Evolutionary conservation across 2,329 filamentous ascomycete genomes (phyloP), one percentile per base, ranked within the genome.

Genomic region (Graphium sp.): DNA sequence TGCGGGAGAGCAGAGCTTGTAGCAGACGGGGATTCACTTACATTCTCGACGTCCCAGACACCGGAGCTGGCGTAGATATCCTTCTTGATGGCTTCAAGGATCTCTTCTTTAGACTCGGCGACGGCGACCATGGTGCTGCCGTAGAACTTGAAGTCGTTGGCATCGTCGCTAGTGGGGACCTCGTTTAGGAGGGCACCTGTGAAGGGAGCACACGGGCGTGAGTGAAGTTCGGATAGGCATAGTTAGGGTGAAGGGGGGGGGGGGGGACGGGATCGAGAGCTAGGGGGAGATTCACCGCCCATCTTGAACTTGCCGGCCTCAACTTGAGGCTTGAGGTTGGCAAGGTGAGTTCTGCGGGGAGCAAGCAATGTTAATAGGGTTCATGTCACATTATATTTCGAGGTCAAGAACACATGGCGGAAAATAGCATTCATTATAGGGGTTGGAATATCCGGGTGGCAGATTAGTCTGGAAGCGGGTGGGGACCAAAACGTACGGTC

Each of bases 31-130:
- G 24, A 44, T 47, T 42, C n/a, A n/a, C n/a, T n/a, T 35, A 69
- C 69, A 41, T 78, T 78, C 20, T 74, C 66, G 33, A 78, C 45
- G 56, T 93, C 81, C 84, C 84, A 93, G 7, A 91, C 83, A 1
- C 74, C 80, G 24, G 52, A 60, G 34, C 54, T 62, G 7, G 62
- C 58, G 52, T 92, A 93, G 7, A 84, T 56, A 53, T 93, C 84
- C 27, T 67, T 61, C 48, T 66, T 67, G 26, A 93, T 47, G 29
- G 65, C 44, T 40, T 76, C 64, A 22, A 75, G 47, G 3, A 81
- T 68, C 46, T 83, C 76, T 37, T 84, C 76, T 41, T 65, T 70
- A 7, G 63, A 73, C 35, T 69, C 64, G 6, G 78, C 82, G 18
- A 66, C 49, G 22, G 69, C 57, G 17, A 91, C 58, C 43, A 89